Evolutionary conservation across 805 yeast genomes (phyloP), one percentile per base, ranked within the genome.

Genomic region (Wickerhamomyces pijperi): DNA sequence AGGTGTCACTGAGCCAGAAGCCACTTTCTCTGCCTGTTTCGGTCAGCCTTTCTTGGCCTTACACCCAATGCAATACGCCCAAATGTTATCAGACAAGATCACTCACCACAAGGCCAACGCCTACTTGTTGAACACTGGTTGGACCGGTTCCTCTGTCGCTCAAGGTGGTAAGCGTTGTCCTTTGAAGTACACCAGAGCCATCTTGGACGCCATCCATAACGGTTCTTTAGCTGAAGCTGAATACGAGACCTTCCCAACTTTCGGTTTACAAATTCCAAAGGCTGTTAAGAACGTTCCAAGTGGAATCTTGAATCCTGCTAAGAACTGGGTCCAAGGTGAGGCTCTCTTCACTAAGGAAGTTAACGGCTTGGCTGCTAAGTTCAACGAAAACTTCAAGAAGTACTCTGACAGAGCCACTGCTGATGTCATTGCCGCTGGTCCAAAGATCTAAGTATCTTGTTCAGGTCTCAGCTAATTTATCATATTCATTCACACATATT

Each of bases 1-100:
- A 63, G 98, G 98, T 65, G 85, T 90, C 49, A 88, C 97, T 46
- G 97, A 90, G 69, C 97, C 98, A 46, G 87, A 84, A 65, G 95
- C 97, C 41, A 86, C 96, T 16, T 90, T 90, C 77, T 84, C 95
- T 45, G 95, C 98, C 39, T 90, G 98, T 72, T 90, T 88, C 63
- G 98, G 97, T 59, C 97, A 90, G 72, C 98, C 98, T 48, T 90
- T 90, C 82, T 72, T 90, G 67, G 97, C 90, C 28, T 72, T 90
- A 63, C 98, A 90, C 67, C 98, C 98, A 63, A 90, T 90, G 88
- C 82, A 80, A 64, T 90, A 90, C 65, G 97, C 97, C 35, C 84
- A 85, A 65, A 95, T 90, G 78, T 76, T 90, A 56, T 80, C 95
- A 40, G 90, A 85, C 63, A 90, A 88, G 75, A 92, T 90, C 72